phyloP scores from a whole-genome alignment of 441 rosid species.

The Populus hybrid region DNA sequence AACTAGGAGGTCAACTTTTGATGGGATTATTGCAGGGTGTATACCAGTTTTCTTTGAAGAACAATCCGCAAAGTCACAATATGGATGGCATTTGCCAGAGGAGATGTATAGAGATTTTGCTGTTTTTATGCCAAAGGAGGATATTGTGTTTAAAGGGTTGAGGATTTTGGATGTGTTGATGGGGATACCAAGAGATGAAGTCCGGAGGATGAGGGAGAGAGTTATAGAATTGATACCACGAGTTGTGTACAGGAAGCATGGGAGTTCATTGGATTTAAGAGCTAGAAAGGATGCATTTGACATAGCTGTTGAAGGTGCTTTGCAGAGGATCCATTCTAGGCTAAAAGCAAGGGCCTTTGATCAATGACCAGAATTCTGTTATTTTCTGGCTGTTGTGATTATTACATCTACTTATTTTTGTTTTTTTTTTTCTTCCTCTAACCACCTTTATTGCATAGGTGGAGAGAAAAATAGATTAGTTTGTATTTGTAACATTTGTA shows the following conservation, averaged over 20 bases:
- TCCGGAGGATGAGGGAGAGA: slow-evolving; percentile 63
- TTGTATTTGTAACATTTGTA: slow-evolving; percentile 5
- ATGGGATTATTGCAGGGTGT: slow-evolving; percentile 76
- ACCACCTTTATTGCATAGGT: neutral
- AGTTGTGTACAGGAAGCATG: slow-evolving; percentile 73
- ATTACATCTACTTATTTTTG: neutral
- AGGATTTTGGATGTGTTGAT: slow-evolving; percentile 65
- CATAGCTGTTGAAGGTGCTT: slow-evolving; percentile 63
- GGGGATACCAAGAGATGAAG: slow-evolving; percentile 55
- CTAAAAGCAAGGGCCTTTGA: slow-evolving; percentile 22
- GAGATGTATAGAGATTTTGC: slow-evolving; percentile 54
- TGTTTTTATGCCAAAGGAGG: slow-evolving; percentile 72
- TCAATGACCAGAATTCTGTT: slow-evolving; percentile 12
- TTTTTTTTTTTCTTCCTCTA: neutral
- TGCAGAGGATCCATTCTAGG: slow-evolving; percentile 54
- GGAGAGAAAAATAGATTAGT: neutral
- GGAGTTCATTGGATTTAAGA: slow-evolving; percentile 56
- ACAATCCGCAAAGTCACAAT: slow-evolving; percentile 63
- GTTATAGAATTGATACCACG: slow-evolving; percentile 73
- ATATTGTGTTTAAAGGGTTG: slow-evolving; percentile 67
- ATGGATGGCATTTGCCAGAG: slow-evolving; percentile 68
- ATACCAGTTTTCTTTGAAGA: slow-evolving; percentile 93
- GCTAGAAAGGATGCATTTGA: slow-evolving; percentile 78
- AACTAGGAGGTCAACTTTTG: slow-evolving; percentile 73
- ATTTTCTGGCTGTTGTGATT: slow-evolving; percentile 1